A percentile compares a stretch with the other conserved stretches of the same genome.
These are phyloP conservation scores for Oryza brachyantha DNA, from an alignment of 176 grass and related monocot species.

Conservation along the genomic window DNA sequence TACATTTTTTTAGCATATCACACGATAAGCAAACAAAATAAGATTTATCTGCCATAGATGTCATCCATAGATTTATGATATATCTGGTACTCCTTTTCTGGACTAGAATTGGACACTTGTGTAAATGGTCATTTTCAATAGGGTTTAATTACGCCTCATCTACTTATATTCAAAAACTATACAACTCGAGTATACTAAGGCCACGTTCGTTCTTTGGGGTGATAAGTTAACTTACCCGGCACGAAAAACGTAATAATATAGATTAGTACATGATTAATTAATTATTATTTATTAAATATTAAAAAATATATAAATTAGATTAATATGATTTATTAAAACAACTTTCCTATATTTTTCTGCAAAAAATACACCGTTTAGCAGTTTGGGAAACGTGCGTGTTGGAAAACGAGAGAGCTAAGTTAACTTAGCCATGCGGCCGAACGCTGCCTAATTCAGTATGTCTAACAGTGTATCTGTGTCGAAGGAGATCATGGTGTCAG, in stretches of 20 bases:
- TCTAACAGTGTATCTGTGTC: slow-evolving; percentile 10
- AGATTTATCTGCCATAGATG: neutral
- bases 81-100: neutral
- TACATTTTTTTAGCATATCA: neutral
- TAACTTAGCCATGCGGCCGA: too few relatives aligned
- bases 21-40: slow-evolving; percentile 11
- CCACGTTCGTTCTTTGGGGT: too few relatives aligned
- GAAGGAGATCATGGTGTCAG: neutral
- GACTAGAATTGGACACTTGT: neutral
- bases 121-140: neutral
- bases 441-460: neutral
- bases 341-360: too few relatives aligned
- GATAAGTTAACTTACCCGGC: too few relatives aligned
- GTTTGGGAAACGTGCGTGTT: too few relatives aligned
- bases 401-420: too few relatives aligned
- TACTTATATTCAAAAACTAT: neutral
- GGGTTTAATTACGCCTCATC: neutral
- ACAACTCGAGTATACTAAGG: neutral
- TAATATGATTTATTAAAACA: too few relatives aligned
- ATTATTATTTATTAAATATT: too few relatives aligned
- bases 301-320: too few relatives aligned
- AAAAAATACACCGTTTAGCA: too few relatives aligned
- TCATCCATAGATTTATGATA: neutral
- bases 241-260: too few relatives aligned
- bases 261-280: too few relatives aligned